Percentiles rank a stretch among this genome's conserved stretches.
phyloP scores from a whole-genome alignment of 495 filamentous ascomycete genomes.

The Lichenothelia convexa region DNA sequence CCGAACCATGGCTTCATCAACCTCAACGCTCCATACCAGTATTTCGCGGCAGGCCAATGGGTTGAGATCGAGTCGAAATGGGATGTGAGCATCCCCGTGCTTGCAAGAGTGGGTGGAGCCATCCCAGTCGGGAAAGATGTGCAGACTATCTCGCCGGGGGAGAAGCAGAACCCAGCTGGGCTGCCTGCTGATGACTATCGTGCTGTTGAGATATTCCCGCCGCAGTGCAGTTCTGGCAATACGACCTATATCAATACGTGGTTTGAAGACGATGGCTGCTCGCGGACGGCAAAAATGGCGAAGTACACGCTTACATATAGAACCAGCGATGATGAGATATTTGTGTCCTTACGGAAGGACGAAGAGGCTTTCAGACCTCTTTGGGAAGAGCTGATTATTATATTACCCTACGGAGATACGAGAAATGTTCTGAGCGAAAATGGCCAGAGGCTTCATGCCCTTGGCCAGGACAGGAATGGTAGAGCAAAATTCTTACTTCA shows the following conservation, averaged over 20 bases:
- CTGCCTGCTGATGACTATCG: conserved; percentile 42
- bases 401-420: conserved; percentile 15
- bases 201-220: conserved; percentile 46
- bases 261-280: conserved; percentile 48
- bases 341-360: conserved; percentile 8
- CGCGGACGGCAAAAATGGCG: conserved; percentile 25
- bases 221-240: conserved; percentile 15
- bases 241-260: conserved; percentile 30
- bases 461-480: too few species aligned
- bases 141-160: conserved; percentile 37
- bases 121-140: conserved; percentile 38
- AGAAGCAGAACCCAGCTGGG: conserved; percentile 32
- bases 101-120: conserved; percentile 40
- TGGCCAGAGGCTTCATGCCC: conserved; percentile 1
- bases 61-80: conserved; percentile 37
- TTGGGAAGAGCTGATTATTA: conserved; percentile 14
- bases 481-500: too few species aligned
- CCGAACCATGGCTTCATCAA: conserved; percentile 34
- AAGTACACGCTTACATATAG: conserved; percentile 12
- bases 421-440: conserved; percentile 7
- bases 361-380: conserved; percentile 9
- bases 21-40: conserved; percentile 39
- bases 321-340: conserved; percentile 7
- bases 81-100: conserved; percentile 39
- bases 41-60: conserved; percentile 41